Conservation (phyloP, 805 yeast genomes). For the Starmerella floris region DNA sequence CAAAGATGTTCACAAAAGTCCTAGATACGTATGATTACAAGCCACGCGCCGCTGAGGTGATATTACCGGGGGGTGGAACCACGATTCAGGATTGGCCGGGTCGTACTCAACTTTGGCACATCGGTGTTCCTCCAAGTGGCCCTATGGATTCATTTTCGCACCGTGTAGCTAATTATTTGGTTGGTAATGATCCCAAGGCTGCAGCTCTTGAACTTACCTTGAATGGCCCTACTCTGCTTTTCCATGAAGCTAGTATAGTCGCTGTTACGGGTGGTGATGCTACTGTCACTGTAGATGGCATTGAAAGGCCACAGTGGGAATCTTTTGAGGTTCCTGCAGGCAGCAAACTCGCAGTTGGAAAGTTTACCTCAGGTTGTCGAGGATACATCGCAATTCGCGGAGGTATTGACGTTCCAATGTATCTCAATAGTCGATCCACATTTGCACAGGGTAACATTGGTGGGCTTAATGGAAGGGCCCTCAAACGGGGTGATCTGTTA, state of each 20-base stretch:
- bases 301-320: constrained; percentile 46
- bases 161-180: constrained; percentile 77
- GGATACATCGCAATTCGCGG: constrained; percentile 81
- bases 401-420: constrained; percentile 87
- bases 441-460: constrained; percentile 86
- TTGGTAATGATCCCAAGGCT: constrained; percentile 68
- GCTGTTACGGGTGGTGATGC: constrained; percentile 81
- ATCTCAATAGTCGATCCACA: constrained; percentile 90
- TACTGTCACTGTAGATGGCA: constrained; percentile 53
- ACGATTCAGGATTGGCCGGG: constrained; percentile 95
- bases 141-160: constrained; percentile 94
- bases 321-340: constrained; percentile 65
- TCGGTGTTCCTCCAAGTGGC: constrained; percentile 97
- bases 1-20: constrained; percentile 74
- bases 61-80: constrained; percentile 87
- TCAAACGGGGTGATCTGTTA: constrained; percentile 84
- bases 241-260: constrained; percentile 67
- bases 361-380: constrained; percentile 71
- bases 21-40: constrained; percentile 67
- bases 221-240: constrained; percentile 70
- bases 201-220: constrained; percentile 88
- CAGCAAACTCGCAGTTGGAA: constrained; percentile 68
- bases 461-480: constrained; percentile 84
- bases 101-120: constrained; percentile 69
- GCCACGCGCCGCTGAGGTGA: constrained; percentile 74